Percentiles rank a stretch among this genome's conserved stretches.
Conservation (phyloP, 306 rosid genomes). For the Lathyrus aphaca region DNA sequence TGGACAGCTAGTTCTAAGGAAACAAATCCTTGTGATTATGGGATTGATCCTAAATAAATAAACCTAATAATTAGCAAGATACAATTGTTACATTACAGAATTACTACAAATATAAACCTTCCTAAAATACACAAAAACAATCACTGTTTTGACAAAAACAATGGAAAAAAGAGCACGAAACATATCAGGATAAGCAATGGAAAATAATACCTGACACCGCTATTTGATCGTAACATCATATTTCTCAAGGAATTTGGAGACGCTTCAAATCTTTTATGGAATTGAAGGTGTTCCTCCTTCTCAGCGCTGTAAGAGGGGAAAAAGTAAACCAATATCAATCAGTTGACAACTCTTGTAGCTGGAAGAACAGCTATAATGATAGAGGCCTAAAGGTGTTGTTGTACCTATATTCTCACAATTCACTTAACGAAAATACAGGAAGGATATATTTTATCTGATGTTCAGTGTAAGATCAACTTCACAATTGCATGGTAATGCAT, state of each 20-base stretch:
- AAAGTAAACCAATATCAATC: conserved; percentile 36
- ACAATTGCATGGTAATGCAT: conserved; percentile 35
- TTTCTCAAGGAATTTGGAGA: conserved; percentile 77
- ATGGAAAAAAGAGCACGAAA: conserved; percentile 29
- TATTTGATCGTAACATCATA: conserved; percentile 72
- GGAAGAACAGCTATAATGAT: conserved; percentile 29
- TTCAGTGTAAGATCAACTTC: conserved; percentile 27
- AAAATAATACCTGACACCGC: conserved; percentile 62
- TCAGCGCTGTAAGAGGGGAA: conserved; percentile 60
- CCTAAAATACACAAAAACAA: too few relatives aligned
- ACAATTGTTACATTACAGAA: too few relatives aligned
- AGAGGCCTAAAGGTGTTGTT: conserved; percentile 25
- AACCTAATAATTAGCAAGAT: too few relatives aligned
- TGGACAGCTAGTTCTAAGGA: too few relatives aligned
- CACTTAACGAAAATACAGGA: conserved; percentile 6
- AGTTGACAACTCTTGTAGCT: conserved; percentile 31
- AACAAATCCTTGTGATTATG: too few relatives aligned
- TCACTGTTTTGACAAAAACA: background rate
- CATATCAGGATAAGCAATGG: conserved; percentile 11
- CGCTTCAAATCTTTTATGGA: conserved; percentile 65
- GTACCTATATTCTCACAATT: conserved; percentile 28
- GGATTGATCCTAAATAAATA: too few relatives aligned
- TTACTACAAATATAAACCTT: too few relatives aligned
- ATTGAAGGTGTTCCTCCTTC: conserved; percentile 78
- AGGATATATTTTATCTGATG: conserved; percentile 30